These are phyloP conservation scores for Aspergillus ostianus DNA, from an alignment of 495 filamentous ascomycete species.

Conservation along the genomic window DNA sequence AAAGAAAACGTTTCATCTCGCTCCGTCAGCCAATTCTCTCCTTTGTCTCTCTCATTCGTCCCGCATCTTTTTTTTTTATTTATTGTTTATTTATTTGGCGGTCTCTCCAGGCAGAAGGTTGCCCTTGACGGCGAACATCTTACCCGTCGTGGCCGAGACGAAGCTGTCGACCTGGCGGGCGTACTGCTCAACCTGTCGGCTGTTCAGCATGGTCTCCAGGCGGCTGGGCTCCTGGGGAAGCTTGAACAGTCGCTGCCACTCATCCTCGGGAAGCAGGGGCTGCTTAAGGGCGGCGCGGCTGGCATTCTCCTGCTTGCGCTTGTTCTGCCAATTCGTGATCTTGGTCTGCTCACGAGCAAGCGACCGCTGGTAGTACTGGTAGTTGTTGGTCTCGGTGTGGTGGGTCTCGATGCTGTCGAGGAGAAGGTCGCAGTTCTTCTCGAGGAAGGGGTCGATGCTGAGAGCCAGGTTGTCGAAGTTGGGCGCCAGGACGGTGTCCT, in stretches of 20 bases:
- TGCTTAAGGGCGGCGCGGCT: constrained; percentile 83
- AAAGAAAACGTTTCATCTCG: constrained; percentile 18
- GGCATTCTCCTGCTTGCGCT: constrained; percentile 93
- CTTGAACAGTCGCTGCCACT: constrained; percentile 98
- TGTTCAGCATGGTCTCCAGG: constrained; percentile 88
- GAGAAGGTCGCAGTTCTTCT: constrained; percentile 94
- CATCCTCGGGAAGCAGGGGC: constrained; percentile 84
- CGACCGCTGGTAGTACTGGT: constrained; percentile 96
- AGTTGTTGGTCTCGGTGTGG: constrained; percentile 98
- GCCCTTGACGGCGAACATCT: constrained; percentile 97
- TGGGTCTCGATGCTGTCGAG: constrained; percentile 96
- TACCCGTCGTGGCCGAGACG: constrained; percentile 80
- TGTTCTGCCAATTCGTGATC: constrained; percentile 91
- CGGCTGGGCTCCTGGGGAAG: constrained; percentile 89
- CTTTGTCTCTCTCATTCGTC: too few relatives aligned
- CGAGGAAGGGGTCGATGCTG: constrained; percentile 95
- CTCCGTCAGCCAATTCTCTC: constrained; percentile 5
- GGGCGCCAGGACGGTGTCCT: constrained; percentile 66
- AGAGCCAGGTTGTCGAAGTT: constrained; percentile 88
- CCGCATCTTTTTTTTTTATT: too few relatives aligned
- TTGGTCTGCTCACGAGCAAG: constrained; percentile 94
- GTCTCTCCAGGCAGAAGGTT: constrained; percentile 52
- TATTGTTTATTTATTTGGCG: constrained; percentile 31
- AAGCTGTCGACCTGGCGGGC: constrained; percentile 97
- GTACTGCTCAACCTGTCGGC: constrained; percentile 96